Conservation (phyloP, 169 alveolate genomes). For the Cyclospora cayetanensis region DNA sequence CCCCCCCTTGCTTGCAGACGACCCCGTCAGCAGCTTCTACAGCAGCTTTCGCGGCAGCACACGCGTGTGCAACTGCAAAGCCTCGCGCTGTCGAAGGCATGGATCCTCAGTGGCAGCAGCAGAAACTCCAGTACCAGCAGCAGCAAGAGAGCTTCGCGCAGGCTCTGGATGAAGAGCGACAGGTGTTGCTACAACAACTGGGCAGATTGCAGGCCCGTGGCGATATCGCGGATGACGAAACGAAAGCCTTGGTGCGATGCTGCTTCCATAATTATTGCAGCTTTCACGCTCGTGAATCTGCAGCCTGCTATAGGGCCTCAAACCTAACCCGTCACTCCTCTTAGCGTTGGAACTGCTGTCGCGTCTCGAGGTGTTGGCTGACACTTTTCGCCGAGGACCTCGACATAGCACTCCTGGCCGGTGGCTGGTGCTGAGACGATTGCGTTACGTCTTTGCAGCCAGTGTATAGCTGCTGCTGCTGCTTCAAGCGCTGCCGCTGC, state of each 20-base stretch:
- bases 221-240: background rate
- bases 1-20: background rate
- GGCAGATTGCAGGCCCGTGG: background rate
- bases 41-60: background rate
- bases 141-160: background rate
- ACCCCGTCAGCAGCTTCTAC: background rate
- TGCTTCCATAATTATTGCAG: background rate
- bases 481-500: background rate
- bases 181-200: background rate
- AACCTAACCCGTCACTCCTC: background rate
- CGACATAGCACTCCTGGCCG: background rate
- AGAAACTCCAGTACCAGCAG: background rate
- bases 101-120: background rate
- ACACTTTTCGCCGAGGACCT: background rate
- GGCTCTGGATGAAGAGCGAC: background rate
- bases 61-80: background rate
- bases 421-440: background rate
- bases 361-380: background rate
- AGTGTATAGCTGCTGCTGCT: background rate
- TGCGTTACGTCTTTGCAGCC: background rate
- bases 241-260: background rate
- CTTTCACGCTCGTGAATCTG: background rate
- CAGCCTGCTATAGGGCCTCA: background rate
- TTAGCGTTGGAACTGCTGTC: background rate
- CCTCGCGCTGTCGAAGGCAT: background rate